These are phyloP conservation scores for Chlorophyllum brunneum DNA, from an alignment of 768 basidiomycete genomes.

Conservation along the genomic window DNA sequence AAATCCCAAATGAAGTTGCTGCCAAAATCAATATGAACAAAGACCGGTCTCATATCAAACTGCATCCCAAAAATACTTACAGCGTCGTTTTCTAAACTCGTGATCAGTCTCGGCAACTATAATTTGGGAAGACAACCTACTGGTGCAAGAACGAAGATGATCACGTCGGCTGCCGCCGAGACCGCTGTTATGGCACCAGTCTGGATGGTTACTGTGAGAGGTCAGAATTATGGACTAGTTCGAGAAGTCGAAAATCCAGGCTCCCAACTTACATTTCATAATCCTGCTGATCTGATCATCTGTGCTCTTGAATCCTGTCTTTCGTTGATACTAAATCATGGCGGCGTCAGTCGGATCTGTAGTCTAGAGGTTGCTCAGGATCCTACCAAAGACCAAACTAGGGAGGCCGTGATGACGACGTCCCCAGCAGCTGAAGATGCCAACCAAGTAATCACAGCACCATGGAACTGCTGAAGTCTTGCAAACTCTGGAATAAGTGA, in stretches of 20 bases:
- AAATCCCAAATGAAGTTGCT: slow-evolving; percentile 26
- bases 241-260: not conserved
- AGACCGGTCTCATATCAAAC: not conserved
- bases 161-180: slow-evolving; percentile 25
- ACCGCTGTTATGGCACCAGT: slow-evolving; percentile 35
- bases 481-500: slow-evolving; percentile 6
- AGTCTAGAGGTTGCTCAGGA: slow-evolving; percentile 14
- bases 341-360: slow-evolving; percentile 23
- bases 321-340: slow-evolving; percentile 25
- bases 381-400: slow-evolving; percentile 40
- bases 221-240: not conserved
- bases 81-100: slow-evolving; percentile 11
- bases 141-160: slow-evolving; percentile 22
- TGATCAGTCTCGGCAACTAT: not conserved
- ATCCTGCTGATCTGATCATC: slow-evolving; percentile 36
- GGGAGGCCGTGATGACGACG: slow-evolving; percentile 38
- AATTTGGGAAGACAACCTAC: slow-evolving; percentile 14
- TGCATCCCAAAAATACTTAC: slow-evolving; percentile 13
- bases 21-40: not conserved
- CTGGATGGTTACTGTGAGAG: slow-evolving; percentile 33
- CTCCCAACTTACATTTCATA: slow-evolving; percentile 16
- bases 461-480: slow-evolving; percentile 24
- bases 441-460: slow-evolving; percentile 40
- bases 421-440: slow-evolving; percentile 39
- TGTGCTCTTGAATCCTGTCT: slow-evolving; percentile 38